A percentile compares a stretch with the other conserved stretches of the same genome.
Evolutionary conservation across 192 early-diverging fungal genomes (phyloP).

Genomic region (Podila minutissima): DNA sequence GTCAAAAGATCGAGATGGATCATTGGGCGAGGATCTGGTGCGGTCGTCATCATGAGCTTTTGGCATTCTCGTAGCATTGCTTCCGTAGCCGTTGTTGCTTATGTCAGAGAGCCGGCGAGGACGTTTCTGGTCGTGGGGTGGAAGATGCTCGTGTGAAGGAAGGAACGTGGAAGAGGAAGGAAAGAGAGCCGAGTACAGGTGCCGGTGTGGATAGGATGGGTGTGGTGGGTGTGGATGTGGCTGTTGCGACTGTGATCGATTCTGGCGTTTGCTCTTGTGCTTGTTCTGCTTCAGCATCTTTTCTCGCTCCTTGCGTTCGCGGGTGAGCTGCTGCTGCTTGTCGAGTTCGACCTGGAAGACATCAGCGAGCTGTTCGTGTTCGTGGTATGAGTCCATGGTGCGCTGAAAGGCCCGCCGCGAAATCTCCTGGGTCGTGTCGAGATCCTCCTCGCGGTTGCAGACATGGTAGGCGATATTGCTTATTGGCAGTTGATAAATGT

Average conservation of each 20-base stretch:
- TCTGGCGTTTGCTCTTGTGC: slow-evolving; percentile 20
- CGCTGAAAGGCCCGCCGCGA: slow-evolving; percentile 34
- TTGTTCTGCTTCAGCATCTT: slow-evolving; percentile 15
- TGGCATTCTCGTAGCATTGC: slow-evolving; percentile 15
- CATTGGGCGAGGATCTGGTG: slow-evolving; percentile 7
- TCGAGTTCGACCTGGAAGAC: slow-evolving; percentile 35
- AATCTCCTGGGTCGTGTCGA: slow-evolving; percentile 10
- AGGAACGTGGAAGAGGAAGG: neutral
- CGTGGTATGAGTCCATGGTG: slow-evolving; percentile 40
- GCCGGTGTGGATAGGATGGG: slow-evolving; percentile 5
- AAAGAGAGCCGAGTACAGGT: neutral
- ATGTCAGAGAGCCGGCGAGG: slow-evolving; percentile 30
- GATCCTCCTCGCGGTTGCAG: slow-evolving; percentile 34
- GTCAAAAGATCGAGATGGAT: slow-evolving; percentile 6
- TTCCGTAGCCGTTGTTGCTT: slow-evolving; percentile 33
- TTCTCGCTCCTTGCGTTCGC: slow-evolving; percentile 33
- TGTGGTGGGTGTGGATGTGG: slow-evolving; percentile 5
- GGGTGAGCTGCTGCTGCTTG: slow-evolving; percentile 15
- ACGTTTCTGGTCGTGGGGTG: slow-evolving; percentile 17
- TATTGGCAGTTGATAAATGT: slow-evolving; percentile 27
- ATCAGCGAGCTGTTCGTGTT: slow-evolving; percentile 33
- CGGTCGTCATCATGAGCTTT: slow-evolving; percentile 4
- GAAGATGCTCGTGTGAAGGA: neutral
- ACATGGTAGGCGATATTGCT: slow-evolving; percentile 42
- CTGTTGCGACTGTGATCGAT: slow-evolving; percentile 6